Percentiles rank a stretch among this genome's conserved stretches.
These are phyloP conservation scores for Rhynchosporium graminicola DNA, from an alignment of 2,329 filamentous ascomycete species.

Conservation along the genomic window DNA sequence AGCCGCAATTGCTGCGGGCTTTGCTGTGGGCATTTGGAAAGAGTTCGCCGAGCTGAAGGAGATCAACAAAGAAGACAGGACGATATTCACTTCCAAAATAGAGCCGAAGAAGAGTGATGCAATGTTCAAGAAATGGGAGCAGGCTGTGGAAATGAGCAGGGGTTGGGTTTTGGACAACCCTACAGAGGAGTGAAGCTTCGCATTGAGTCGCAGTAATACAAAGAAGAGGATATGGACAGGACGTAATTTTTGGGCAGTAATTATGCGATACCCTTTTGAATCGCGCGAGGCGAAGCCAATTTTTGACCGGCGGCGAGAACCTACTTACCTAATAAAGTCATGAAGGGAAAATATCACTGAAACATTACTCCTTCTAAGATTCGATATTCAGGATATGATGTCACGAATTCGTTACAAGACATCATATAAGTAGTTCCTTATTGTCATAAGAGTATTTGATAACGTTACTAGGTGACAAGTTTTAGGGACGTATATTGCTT, in stretches of 20 bases:
- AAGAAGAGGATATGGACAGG: not conserved
- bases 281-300: not conserved
- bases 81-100: constrained; percentile 68
- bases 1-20: constrained; percentile 79
- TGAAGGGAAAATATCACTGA: too few species aligned
- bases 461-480: too few species aligned
- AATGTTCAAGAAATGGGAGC: constrained; percentile 72
- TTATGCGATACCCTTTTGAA: constrained; percentile 6
- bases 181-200: constrained; percentile 10
- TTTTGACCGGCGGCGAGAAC: not conserved
- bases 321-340: too few species aligned
- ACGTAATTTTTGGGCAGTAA: not conserved
- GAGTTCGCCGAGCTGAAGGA: constrained; percentile 70
- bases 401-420: too few species aligned
- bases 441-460: too few species aligned
- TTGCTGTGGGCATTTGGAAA: constrained; percentile 74
- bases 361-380: too few species aligned
- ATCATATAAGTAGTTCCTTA: too few species aligned
- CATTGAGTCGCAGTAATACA: not conserved
- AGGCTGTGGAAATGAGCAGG: constrained; percentile 76
- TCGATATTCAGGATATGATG: too few species aligned
- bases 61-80: constrained; percentile 69
- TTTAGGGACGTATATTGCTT: too few species aligned
- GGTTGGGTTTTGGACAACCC: constrained; percentile 57
- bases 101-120: constrained; percentile 56